Base-by-base conservation (phyloP, 1,284 basidiomycete species). In the Malassezia equina region DNA sequence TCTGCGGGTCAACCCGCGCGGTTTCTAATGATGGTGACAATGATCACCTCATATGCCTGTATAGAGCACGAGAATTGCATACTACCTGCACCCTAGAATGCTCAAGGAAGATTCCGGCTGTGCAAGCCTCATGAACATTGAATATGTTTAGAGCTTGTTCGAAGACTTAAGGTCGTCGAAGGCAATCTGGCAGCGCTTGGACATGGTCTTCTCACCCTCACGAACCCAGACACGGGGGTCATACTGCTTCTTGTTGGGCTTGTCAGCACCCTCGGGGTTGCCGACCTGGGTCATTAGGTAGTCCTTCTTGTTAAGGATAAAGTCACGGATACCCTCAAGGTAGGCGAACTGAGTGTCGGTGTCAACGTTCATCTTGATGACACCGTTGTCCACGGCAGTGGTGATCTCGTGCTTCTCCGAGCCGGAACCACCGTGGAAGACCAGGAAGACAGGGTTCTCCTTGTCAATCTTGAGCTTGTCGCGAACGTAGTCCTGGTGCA, bases 381-480 rank as follows among this genome's bases (percentile, higher is more conserved):
- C 93, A 76, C 94, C 93, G 77, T 93, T 83, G 59, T 78, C 71
- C 66, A 98, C 93, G 53, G 93, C 93, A 47, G 86, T 90, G 71
- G 80, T 80, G 79, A 98, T 98, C 80, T 99, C 94, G 56, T 94
- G 85, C 80, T 93, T 91, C 69, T 86, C 85, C 33, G 93, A 96
- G 56, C 94, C 94, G 54, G 93, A 96, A 67, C 94, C 94, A 78
- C 94, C 94, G 81, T 99, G 94, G 90, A 98, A 99, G 78, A 98
- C 94, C 60, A 98, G 87, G 84, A 86, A 96, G 79, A 69, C 91
- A 66, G 82, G 79, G 67, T 80, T 77, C 66, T 81, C 62, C 65
- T 72, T 68, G 65, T 69, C 79, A 43, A 80, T 80, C 61, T 82
- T 82, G 67, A 88, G 76, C 80, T 94, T 82, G 75, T 81, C 70